Evolutionary conservation across 169 alveolate species (phyloP), one percentile per base, ranked within the genome.

Genomic region (Plasmodium berghei): DNA sequence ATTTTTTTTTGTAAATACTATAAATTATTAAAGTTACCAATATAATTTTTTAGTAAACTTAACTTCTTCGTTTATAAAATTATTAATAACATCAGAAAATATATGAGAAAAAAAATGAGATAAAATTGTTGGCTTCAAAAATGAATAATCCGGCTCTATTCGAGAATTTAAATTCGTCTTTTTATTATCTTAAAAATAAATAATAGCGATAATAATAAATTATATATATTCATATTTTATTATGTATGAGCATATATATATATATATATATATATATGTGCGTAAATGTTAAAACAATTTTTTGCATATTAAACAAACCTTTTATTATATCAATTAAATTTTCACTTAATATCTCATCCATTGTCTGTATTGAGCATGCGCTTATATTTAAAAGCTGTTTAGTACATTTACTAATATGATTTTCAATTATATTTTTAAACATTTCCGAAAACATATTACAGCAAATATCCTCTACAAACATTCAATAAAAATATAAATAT

Each of bases 81-180:
- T 86, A 10, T 72, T 64, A 86, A 86, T 86, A 72, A 86, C 59
- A 40, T 86, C 91, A 45, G 87, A 70, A 72, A 86, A 86, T 10
- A 86, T 86, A 26, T 59, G 61, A 16, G 91, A 71, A 70, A 86
- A 86, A 55, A 86, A 59, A 72, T 86, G 87, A 52, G 91, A 86
- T 58, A 86, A 54, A 86, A 86, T 69, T 14, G 91, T 45, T 8
- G 91, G 91, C 56, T 66, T 86, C 87, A 86, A 86, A 86, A 86
- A 86, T 59, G 75, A 12, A 28, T 86, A 86, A 62, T 86, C 80
- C 45, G 54, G 14, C 55, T 72, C 63, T 48, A 61, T 62, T 72
- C 24, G 86, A 34, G 63, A 24, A 34, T 58, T 71, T 59, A 16
- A 46, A 72, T 85, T 74, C 42, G 64, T 58, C 18, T 40, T 71